Base-by-base conservation (phyloP, 1,284 basidiomycete genomes). In the Cryptococcus sp. region DNA sequence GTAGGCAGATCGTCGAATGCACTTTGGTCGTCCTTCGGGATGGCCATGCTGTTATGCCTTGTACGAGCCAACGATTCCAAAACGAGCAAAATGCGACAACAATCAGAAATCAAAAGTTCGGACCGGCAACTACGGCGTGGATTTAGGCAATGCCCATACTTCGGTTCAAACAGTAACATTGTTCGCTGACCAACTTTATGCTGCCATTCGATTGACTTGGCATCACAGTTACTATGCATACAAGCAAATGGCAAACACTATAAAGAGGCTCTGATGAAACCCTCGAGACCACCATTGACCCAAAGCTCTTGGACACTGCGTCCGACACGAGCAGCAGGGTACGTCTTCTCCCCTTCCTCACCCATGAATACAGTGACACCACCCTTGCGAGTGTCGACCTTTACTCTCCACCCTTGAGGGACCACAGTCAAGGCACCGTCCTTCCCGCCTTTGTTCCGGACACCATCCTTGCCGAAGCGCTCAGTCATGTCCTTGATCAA, bases 231-330 rank as follows among this genome's bases (percentile, higher is more conserved):
- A 10, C 3, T 35, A 35, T 35, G 31, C 31, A 35, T 35, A 35
- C 31, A 35, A 35, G 31, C 8, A 35, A 8, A 4, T 35, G 8
- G 10, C 31, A 35, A 27, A 47, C 15, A 22, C 58, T 74, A 80
- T 60, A 82, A 78, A 40, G 81, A 79, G 50, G 81, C 81, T 52
- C 77, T 73, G 49, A 82, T 82, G 75, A 80, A 83, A 13, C 81
- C 81, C 62, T 83, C 82, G 19, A 83, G 69, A 22, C 81, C 81
- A 4, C 82, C 81, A 31, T 81, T 81, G 25, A 81, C 76, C 80
- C 81, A 82, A 51, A 97, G 81, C 78, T 97, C 93, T 80, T 97
- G 93, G 52, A 97, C 93, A 73, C 91, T 94, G 46, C 85, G 81
- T 11, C 93, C 93, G 1, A 97, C 88, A 3, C 88, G 85, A 44